A percentile compares a stretch with the other conserved stretches of the same genome.
Evolutionary conservation across 352 stramenopile genomes (phyloP).

Genomic region (Phytophthora citrophthora): DNA sequence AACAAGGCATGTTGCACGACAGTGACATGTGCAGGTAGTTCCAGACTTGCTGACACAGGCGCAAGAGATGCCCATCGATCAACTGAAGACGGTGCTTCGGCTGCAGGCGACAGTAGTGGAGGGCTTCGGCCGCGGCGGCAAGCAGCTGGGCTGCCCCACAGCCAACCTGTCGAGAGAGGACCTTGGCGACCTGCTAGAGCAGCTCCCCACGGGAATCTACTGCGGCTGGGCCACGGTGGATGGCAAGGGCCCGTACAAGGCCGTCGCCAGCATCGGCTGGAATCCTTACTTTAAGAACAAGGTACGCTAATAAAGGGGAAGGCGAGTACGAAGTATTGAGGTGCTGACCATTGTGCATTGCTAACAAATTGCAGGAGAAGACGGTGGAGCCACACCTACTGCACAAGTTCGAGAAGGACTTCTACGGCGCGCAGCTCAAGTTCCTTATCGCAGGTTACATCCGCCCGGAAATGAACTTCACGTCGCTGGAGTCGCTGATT

Average conservation of each 20-base stretch:
- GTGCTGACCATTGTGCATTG: conserved; percentile 8
- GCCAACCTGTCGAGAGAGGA: conserved; percentile 93
- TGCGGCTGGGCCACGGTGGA: conserved; percentile 93
- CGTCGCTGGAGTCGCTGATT: conserved; percentile 93
- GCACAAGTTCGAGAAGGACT: conserved; percentile 93
- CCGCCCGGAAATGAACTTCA: conserved; percentile 95
- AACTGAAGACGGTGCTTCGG: conserved; percentile 66
- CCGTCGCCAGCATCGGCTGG: conserved; percentile 97
- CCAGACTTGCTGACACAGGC: not conserved
- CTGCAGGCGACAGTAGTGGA: conserved; percentile 92
- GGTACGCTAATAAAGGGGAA: conserved; percentile 44
- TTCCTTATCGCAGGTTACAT: conserved; percentile 94
- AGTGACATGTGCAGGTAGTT: not conserved
- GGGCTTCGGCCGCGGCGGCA: conserved; percentile 94
- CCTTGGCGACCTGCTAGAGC: conserved; percentile 81
- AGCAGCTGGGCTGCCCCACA: conserved; percentile 96
- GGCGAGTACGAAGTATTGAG: not conserved
- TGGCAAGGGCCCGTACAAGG: conserved; percentile 87
- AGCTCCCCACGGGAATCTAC: conserved; percentile 93
- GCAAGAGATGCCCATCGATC: conserved; percentile 55
- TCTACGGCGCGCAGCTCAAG: conserved; percentile 95
- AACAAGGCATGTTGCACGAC: too few relatives aligned
- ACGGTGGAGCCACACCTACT: conserved; percentile 97
- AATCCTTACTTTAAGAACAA: conserved; percentile 95
- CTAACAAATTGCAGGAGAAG: conserved; percentile 81